Base-by-base conservation (phyloP, 768 basidiomycete genomes). In the Hypsizygus marmoreus region DNA sequence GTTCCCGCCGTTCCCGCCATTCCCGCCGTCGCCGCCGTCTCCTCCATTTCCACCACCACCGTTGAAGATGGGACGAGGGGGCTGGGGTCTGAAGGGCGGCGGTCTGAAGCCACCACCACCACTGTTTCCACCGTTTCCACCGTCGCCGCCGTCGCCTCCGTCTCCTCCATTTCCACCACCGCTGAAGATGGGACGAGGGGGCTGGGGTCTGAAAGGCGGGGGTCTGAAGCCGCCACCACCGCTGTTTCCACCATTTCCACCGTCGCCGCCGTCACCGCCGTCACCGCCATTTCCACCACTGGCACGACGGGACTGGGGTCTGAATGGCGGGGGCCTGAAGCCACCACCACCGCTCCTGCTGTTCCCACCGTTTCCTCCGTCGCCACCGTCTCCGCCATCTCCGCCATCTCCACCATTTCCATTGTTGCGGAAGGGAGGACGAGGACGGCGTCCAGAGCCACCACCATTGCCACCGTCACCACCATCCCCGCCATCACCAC, bases 231-330 rank as follows among this genome's bases (percentile, higher is more conserved):
- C 16, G 17, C 11, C 23, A 26, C 32, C 14, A 4, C 45, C 49
- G 9, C 43, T 40, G 31, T 45, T 8, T 11, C 40, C 34, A 5
- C 39, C 46, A 34, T 38, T 14, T 13, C 45, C 41, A 20, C 45
- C 32, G 9, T 8, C 29, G 9, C 45, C 45, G 11, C 37, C 37
- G 13, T n/a, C 24, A 1, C 37, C 45, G 13, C 45, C 47, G 19
- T 28, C 2, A 14, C 36, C 19, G 29, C 23, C 24, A 28, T 20
- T 24, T 6, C 33, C n/a, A 3, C 14, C 48, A 20, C 22, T 28
- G 4, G 29, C 47, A 19, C n/a, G n/a, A n/a, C n/a, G n/a, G n/a
- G n/a, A n/a, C n/a, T n/a, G n/a, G n/a, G n/a, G n/a, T n/a, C n/a
- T n/a, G n/a, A n/a, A n/a, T n/a, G n/a, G n/a, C n/a, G n/a, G n/a